Evolutionary conservation across 306 rosid species (phyloP).

Genomic region (Oxytropis ochrocephala): DNA sequence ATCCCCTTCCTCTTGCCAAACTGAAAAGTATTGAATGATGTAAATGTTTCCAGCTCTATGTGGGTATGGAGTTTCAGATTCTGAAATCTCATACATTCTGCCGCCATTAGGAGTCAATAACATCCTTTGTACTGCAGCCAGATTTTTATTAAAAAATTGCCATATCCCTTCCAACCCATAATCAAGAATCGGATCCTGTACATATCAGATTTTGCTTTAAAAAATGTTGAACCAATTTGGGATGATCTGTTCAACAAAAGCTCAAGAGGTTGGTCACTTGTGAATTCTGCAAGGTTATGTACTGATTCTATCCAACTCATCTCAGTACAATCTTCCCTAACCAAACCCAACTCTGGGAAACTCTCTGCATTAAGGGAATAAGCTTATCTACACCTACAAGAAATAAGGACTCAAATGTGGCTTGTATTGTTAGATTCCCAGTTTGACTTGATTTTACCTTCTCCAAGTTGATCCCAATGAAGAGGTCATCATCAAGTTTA

Average conservation of each 20-base stretch:
- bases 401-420: not conserved
- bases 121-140: not conserved
- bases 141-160: not conserved
- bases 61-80: constrained; percentile 12
- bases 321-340: not conserved
- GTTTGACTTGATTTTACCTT: no score
- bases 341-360: constrained; percentile 26
- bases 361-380: constrained; percentile 17
- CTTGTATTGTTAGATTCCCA: not conserved
- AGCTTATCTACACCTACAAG: not conserved
- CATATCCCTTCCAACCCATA: constrained; percentile 10
- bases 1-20: not conserved
- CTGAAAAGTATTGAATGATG: not conserved
- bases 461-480: no score
- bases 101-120: constrained; percentile 12
- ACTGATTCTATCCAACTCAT: no score
- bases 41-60: constrained; percentile 2
- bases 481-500: no score
- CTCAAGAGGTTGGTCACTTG: not conserved
- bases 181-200: not conserved
- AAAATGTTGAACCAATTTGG: not conserved
- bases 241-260: constrained; percentile 1
- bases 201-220: constrained; percentile 21
- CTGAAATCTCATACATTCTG: constrained; percentile 21
- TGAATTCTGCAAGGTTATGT: no score